phyloP scores from a whole-genome alignment of 2,329 filamentous ascomycete species.

The Epichloe brachyelytri region DNA sequence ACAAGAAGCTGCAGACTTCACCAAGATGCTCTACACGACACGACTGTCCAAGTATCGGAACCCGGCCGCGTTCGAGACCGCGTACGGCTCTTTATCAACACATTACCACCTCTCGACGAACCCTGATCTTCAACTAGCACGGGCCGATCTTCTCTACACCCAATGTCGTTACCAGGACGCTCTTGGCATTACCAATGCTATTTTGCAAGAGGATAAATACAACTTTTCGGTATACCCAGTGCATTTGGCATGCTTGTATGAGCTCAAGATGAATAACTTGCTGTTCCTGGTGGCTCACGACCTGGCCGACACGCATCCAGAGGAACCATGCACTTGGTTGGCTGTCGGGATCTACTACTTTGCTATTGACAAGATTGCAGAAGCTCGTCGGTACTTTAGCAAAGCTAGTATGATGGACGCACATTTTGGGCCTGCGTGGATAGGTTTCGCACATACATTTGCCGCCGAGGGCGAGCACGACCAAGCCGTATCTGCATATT shows the following conservation, averaged over 20 bases:
- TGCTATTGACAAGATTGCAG: constrained; percentile 74
- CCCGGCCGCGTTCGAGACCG: constrained; percentile 66
- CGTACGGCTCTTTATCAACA: constrained; percentile 81
- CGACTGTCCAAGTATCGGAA: constrained; percentile 91
- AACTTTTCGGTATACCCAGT: constrained; percentile 83
- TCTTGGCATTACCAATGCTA: constrained; percentile 67
- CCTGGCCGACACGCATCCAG: constrained; percentile 78
- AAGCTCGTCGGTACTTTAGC: constrained; percentile 90
- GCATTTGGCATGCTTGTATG: constrained; percentile 81
- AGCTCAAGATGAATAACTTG: constrained; percentile 74
- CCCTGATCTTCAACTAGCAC: constrained; percentile 78
- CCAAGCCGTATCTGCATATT: constrained; percentile 95
- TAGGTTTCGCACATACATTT: constrained; percentile 96
- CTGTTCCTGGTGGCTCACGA: constrained; percentile 89
- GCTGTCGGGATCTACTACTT: constrained; percentile 95
- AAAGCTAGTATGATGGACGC: constrained; percentile 97
- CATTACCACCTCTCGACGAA: constrained; percentile 84
- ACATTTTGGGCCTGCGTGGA: constrained; percentile 95
- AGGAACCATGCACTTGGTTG: constrained; percentile 85
- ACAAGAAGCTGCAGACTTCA: constrained; percentile 86
- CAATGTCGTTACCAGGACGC: constrained; percentile 89
- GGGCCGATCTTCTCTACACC: constrained; percentile 84
- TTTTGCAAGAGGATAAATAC: constrained; percentile 74
- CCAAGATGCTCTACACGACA: constrained; percentile 91
- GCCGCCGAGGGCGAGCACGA: constrained; percentile 96